Evolutionary conservation across 148 eudicot genomes (phyloP).

Genomic region (Polygonum maritimum): DNA sequence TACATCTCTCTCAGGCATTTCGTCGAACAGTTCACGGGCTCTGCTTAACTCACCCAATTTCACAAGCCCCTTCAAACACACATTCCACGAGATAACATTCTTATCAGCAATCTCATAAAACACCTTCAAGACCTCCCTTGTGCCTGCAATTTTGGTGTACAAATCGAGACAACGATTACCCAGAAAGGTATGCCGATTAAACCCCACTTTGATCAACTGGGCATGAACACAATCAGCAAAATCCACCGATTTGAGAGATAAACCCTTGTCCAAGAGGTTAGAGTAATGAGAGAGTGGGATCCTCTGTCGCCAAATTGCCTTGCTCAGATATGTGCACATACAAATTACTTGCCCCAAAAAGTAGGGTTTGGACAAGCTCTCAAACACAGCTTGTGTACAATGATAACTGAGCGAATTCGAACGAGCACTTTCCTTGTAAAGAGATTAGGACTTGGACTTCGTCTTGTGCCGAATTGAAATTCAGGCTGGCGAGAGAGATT

Average conservation of each 20-base stretch:
- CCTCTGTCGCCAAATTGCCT: constrained; percentile 6
- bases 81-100: constrained; percentile 64
- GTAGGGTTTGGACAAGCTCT: background rate
- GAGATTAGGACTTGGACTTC: background rate
- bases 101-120: constrained; percentile 49
- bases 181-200: constrained; percentile 49
- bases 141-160: constrained; percentile 26
- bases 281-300: constrained; percentile 38
- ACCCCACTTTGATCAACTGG: constrained; percentile 54
- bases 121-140: constrained; percentile 30
- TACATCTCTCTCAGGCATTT: constrained; percentile 63
- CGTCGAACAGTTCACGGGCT: constrained; percentile 49
- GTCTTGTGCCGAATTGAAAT: background rate
- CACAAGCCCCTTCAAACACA: constrained; percentile 40
- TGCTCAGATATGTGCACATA: constrained; percentile 8
- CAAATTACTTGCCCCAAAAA: background rate
- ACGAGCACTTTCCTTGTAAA: background rate
- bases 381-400: background rate
- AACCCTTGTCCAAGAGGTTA: constrained; percentile 35
- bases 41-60: constrained; percentile 23
- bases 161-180: constrained; percentile 67
- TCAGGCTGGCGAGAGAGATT: background rate
- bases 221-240: constrained; percentile 48
- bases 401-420: background rate
- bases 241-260: constrained; percentile 32